Base-by-base conservation (phyloP, 2,329 filamentous ascomycete species). In the Sclerotinia sclerotiorum region DNA sequence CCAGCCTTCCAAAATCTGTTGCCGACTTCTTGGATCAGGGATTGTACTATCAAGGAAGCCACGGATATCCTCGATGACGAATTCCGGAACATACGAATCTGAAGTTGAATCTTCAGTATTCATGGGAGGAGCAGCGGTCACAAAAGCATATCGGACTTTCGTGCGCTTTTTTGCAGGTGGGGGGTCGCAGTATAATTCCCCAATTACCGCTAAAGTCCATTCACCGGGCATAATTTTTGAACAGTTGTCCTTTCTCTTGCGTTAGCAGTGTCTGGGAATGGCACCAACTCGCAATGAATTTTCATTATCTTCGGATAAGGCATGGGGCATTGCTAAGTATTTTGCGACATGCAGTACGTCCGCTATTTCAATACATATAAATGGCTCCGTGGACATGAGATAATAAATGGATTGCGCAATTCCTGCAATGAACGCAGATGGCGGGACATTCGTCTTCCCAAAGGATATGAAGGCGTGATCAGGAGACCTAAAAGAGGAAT, bases 61-160 rank as follows among this genome's bases (percentile, higher is more conserved):
- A 62, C 27, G 11, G n/a, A 68, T 19, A 56, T 55, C 51, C 17
- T 48, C 7, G 29, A 65, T 49, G 27, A 68, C 13, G 6, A 68
- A 19, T 24, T 55, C 17, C 24, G 35, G 58, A 49, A 49, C 13
- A 35, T 42, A 27, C 13, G 58, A 64, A 6, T 35, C 44, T 46
- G 21, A 4, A 11, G 27, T 55, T 7, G 66, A 10, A 35, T 54
- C 49, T 55, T 55, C 61, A 13, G 27, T 21, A 35, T 32, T 3
- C 7, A 42, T 5, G 11, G 39, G 8, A 54, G 56, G 39, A 56
- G 39, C 49, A 48, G 49, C 39, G 21, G 58, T 51, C 21, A 68
- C 39, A 49, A 68, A 68, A 27, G 51, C 58, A 56, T 65, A 68
- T 35, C 17, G 49, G 4, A 46, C 3, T 32, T 19, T 21, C 15